Base-by-base conservation (phyloP, 208 protist genomes). In the Acanthamoeba healyi region DNA sequence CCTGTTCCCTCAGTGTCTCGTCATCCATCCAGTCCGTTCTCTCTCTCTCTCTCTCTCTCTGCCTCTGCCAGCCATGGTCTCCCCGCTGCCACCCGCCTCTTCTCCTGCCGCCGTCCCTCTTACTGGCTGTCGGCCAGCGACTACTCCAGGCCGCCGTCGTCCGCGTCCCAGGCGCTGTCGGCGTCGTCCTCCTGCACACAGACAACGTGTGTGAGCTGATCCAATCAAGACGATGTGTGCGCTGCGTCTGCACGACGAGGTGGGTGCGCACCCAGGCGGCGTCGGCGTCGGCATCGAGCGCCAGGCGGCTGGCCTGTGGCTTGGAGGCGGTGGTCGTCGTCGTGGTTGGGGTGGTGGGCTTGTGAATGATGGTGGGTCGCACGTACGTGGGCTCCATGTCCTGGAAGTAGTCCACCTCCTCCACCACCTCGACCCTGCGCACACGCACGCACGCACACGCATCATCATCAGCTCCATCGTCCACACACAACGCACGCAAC, bases 361-460 rank as follows among this genome's bases (percentile, higher is more conserved):
- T 54, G 15, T 54, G 42, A 44, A 87, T 87, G 79, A 87, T 87
- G 42, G 42, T 87, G n/a, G 79, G 79, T 38, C 51, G 42, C 6
- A 87, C 79, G 79, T 63, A 61, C 44, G 79, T 87, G 44, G 79
- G 79, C 79, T 87, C 79, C 79, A 87, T 87, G 79, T 61, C 79
- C 79, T 87, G 46, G 46, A 87, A 87, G 22, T 87, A 87, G 79
- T 87, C 79, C 46, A 87, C 51, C 44, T 87, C 79, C 38, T 86
- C 77, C 46, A 49, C 9, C 38, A 44, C 72, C 42, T 29, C 58
- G 26, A 67, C 58, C 6, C n/a, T 67, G 56, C 22, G 56, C 2
- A 0, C 24, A 7, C 58, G 58, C n/a, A 29, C 24, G n/a, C n/a
- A n/a, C n/a, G n/a, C n/a, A n/a, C n/a, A n/a, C n/a, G n/a, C n/a